phyloP scores from a whole-genome alignment of 306 rosid species.

The Vicia sativa region DNA sequence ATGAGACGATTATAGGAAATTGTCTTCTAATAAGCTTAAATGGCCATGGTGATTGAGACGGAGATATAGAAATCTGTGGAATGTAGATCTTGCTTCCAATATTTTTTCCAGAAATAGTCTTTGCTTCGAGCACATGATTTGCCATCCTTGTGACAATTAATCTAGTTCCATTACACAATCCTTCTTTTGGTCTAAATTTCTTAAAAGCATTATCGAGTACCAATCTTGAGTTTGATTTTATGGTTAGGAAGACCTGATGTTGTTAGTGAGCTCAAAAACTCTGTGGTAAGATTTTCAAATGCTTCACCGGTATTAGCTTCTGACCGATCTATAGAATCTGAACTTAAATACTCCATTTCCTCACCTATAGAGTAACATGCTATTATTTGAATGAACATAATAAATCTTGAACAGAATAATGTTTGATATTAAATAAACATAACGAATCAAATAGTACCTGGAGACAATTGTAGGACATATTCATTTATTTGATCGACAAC shows the following conservation, averaged over 20 bases:
- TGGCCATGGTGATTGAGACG: conserved; percentile 6
- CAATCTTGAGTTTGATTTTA: conserved; percentile 26
- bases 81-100: neutral
- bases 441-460: neutral
- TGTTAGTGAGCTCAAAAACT: conserved; percentile 13
- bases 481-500: conserved; percentile 19
- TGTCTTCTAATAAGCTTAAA: conserved; percentile 25
- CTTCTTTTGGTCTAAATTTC: conserved; percentile 22
- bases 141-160: conserved; percentile 9
- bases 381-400: conserved; percentile 1
- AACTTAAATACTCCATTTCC: conserved; percentile 6
- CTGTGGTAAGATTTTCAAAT: conserved; percentile 9
- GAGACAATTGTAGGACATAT: neutral
- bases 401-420: neutral
- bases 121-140: conserved; percentile 8
- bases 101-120: neutral
- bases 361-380: neutral
- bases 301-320: neutral
- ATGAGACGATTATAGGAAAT: conserved; percentile 11
- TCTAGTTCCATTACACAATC: conserved; percentile 21
- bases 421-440: neutral
- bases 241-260: conserved; percentile 5
- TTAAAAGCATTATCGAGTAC: conserved; percentile 15
- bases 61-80: neutral
- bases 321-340: neutral